These are phyloP conservation scores for Russula emetica DNA, from an alignment of 768 basidiomycete genomes.

Conservation along the genomic window DNA sequence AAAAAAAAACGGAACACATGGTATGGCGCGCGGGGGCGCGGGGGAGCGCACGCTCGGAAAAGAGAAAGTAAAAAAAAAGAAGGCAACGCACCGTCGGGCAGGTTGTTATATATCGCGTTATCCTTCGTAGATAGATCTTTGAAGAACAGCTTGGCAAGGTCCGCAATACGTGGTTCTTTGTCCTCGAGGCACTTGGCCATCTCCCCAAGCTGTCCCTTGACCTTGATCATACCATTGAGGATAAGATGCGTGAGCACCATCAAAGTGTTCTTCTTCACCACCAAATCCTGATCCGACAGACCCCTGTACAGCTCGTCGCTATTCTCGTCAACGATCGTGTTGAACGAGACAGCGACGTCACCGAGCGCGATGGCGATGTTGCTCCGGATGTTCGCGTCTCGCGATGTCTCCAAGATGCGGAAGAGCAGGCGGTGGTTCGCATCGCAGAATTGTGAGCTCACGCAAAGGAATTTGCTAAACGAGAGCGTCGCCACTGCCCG, in stretches of 20 bases:
- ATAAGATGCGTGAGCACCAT: constrained; percentile 98
- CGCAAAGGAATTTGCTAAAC: constrained; percentile 94
- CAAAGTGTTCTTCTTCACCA: constrained; percentile 98
- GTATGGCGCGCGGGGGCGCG: too few relatives aligned
- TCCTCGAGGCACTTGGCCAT: constrained; percentile 99
- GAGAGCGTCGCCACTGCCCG: constrained; percentile 84
- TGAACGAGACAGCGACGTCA: constrained; percentile 98
- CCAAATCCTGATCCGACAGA: constrained; percentile 76
- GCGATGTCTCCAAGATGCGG: constrained; percentile 89
- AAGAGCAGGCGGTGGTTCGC: constrained; percentile 83
- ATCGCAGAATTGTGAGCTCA: constrained; percentile 93
- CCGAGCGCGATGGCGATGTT: constrained; percentile 98
- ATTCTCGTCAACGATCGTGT: constrained; percentile 95
- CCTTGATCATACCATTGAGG: constrained; percentile 98
- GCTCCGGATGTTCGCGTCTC: constrained; percentile 83
- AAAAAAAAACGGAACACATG: background rate
- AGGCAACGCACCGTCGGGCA: constrained; percentile 75
- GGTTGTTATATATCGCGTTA: constrained; percentile 97
- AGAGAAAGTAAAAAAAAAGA: background rate
- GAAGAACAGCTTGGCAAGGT: constrained; percentile 98
- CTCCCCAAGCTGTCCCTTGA: constrained; percentile 97
- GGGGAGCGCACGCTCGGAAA: background rate
- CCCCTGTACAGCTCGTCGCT: constrained; percentile 93
- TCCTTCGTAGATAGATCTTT: constrained; percentile 94
- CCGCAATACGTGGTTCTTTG: constrained; percentile 77